Conservation (phyloP, 2,329 filamentous ascomycete genomes). For the Aureobasidium sp. region DNA sequence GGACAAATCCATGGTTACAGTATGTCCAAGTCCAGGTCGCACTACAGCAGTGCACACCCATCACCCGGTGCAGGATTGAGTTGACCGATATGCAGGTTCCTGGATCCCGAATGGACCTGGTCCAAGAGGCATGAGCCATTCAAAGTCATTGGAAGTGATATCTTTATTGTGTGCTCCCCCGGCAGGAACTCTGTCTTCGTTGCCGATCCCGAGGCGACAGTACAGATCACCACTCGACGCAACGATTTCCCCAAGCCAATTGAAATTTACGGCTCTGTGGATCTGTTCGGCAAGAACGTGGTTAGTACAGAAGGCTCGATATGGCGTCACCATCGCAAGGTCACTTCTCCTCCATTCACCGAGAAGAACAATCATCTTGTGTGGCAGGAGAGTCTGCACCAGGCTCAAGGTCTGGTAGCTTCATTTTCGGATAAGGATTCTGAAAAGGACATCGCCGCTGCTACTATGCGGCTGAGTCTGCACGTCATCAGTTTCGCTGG, state of each 20-base stretch:
- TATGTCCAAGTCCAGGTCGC: conserved; percentile 29
- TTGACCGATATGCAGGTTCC: conserved; percentile 31
- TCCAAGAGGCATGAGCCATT: conserved; percentile 49
- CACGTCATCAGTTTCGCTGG: conserved; percentile 60
- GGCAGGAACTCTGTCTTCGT: conserved; percentile 45
- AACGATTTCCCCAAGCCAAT: conserved; percentile 65
- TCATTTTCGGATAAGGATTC: conserved; percentile 45
- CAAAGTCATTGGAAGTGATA: conserved; percentile 48
- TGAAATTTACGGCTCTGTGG: conserved; percentile 48
- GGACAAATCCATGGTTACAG: conserved; percentile 52
- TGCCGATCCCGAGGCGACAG: conserved; percentile 55
- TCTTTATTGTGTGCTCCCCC: conserved; percentile 57
- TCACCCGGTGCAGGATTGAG: background rate
- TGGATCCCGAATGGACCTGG: conserved; percentile 54
- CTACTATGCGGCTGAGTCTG: conserved; percentile 56
- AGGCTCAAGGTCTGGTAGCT: conserved; percentile 53
- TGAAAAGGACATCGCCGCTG: conserved; percentile 42
- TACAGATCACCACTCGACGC: conserved; percentile 55
- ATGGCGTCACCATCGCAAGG: conserved; percentile 67
- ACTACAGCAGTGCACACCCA: background rate
- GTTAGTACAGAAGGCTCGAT: conserved; percentile 58
- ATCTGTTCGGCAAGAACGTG: conserved; percentile 63
- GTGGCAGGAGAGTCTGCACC: conserved; percentile 53
- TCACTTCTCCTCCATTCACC: conserved; percentile 63
- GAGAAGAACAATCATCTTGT: conserved; percentile 65